phyloP scores from a whole-genome alignment of 768 basidiomycete species.

The Phylloporus sp. region DNA sequence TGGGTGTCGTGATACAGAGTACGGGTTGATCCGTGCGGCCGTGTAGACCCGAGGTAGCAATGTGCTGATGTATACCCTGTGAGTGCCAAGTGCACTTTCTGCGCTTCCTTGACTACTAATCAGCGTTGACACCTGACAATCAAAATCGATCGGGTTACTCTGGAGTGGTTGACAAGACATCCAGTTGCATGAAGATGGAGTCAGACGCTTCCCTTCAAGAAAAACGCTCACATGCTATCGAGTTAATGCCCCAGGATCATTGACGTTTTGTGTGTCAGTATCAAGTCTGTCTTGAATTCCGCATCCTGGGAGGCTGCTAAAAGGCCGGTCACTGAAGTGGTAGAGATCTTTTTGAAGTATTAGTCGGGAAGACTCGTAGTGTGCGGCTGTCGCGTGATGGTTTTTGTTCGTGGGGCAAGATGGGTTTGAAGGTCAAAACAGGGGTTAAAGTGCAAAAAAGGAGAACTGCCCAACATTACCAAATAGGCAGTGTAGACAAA shows the following conservation, averaged over 20 bases:
- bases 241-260: no score
- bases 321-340: no score
- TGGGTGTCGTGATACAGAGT: neutral
- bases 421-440: no score
- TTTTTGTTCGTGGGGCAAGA: no score
- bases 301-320: no score
- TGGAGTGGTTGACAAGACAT: neutral
- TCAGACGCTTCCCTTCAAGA: neutral
- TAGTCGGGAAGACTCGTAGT: no score
- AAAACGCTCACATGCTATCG: neutral
- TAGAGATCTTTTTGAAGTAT: no score
- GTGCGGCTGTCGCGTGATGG: no score
- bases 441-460: neutral
- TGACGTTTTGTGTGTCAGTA: no score
- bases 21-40: neutral
- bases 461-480: no score
- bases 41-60: neutral
- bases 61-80: neutral
- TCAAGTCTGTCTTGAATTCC: no score
- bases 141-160: neutral
- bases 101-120: neutral
- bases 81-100: neutral
- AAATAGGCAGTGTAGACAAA: no score
- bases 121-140: neutral
- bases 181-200: neutral